These are phyloP conservation scores for California macrophylla DNA, from an alignment of 441 rosid species.

Conservation along the genomic window DNA sequence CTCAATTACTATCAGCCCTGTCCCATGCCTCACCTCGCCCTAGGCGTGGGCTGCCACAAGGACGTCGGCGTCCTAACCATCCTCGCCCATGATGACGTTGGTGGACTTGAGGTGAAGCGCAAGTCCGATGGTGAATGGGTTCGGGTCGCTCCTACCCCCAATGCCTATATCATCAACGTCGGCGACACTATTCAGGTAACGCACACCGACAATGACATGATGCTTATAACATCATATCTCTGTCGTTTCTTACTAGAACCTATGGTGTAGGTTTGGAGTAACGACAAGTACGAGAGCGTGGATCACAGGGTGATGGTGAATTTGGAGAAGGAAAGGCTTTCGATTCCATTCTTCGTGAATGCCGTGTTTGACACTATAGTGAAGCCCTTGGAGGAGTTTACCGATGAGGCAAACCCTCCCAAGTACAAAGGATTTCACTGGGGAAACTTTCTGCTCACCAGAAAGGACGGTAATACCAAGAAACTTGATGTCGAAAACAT, in stretches of 20 bases:
- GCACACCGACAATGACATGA: no score
- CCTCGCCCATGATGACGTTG: slow-evolving; percentile 18
- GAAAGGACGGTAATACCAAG: no score
- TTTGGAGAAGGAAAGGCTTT: no score
- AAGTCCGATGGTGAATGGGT: slow-evolving; percentile 18
- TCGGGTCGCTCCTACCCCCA: slow-evolving; percentile 3
- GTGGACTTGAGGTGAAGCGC: slow-evolving; percentile 19
- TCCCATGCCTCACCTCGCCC: slow-evolving; percentile 15
- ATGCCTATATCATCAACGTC: slow-evolving; percentile 19
- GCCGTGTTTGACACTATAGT: background rate
- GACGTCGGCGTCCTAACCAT: slow-evolving; percentile 19
- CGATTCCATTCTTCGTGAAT: no score
- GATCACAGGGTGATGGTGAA: slow-evolving; percentile 13
- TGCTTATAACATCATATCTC: background rate
- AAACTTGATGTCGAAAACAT: no score
- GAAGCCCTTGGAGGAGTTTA: background rate
- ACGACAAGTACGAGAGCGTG: slow-evolving; percentile 11
- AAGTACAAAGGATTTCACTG: background rate
- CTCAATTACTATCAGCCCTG: slow-evolving; percentile 19
- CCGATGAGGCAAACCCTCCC: background rate
- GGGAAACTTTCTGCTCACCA: no score
- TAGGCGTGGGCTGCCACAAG: slow-evolving; percentile 14
- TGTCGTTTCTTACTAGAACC: no score
- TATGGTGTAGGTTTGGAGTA: slow-evolving; percentile 11
- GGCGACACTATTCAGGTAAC: slow-evolving; percentile 20